A percentile compares a stretch with the other conserved stretches of the same genome.
These are phyloP conservation scores for Elasticomyces elasticus DNA, from an alignment of 495 filamentous ascomycete species.

Conservation along the genomic window DNA sequence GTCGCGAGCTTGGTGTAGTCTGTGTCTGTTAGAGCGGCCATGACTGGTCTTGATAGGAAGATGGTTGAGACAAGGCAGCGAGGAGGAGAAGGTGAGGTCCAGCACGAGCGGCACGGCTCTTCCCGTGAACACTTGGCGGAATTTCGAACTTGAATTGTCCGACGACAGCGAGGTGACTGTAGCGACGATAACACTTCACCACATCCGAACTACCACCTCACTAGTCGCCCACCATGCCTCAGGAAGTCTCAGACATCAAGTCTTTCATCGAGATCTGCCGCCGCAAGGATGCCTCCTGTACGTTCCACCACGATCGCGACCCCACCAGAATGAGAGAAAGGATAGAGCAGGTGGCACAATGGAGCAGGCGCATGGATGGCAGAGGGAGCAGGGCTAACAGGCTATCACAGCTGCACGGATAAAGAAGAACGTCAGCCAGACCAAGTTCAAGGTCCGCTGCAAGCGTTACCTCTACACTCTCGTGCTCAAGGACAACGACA, in stretches of 20 bases:
- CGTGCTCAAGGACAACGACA: slow-evolving; percentile 89
- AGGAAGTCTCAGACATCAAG: slow-evolving; percentile 98
- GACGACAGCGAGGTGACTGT: neutral
- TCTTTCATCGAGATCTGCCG: slow-evolving; percentile 99
- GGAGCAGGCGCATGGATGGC: neutral
- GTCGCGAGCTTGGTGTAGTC: slow-evolving; percentile 16
- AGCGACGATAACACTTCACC: slow-evolving; percentile 1
- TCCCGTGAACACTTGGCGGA: slow-evolving; percentile 1
- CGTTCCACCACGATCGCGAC: slow-evolving; percentile 13
- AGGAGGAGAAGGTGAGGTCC: neutral
- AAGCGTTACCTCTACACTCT: slow-evolving; percentile 89
- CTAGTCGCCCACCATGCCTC: slow-evolving; percentile 64
- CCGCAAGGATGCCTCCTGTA: slow-evolving; percentile 94
- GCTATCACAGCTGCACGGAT: slow-evolving; percentile 69
- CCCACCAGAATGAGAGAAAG: neutral
- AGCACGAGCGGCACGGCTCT: neutral
- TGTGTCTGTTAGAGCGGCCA: slow-evolving; percentile 19
- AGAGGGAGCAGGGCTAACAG: slow-evolving; percentile 7
- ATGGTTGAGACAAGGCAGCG: neutral
- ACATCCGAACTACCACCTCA: neutral
- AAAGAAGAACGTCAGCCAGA: slow-evolving; percentile 84
- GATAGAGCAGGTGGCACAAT: neutral
- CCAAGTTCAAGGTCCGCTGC: slow-evolving; percentile 99
- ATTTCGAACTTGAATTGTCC: slow-evolving; percentile 3
- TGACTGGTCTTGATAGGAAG: neutral